These are phyloP conservation scores for Lepidium africanum DNA, from an alignment of 345 rosid genomes.

Conservation along the genomic window DNA sequence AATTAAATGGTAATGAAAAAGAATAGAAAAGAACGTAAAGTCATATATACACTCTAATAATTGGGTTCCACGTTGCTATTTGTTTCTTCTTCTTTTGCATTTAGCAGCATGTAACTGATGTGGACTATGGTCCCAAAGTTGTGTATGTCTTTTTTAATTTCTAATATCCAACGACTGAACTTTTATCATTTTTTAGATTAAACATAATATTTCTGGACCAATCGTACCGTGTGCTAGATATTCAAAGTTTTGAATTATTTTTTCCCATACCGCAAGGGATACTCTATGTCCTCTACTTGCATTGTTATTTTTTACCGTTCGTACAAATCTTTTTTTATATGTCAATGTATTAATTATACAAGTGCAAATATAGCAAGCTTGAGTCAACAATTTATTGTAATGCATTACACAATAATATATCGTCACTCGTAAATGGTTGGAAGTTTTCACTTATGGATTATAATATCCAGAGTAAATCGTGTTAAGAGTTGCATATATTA, in stretches of 20 bases:
- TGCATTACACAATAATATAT: background rate
- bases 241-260: background rate
- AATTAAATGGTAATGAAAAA: background rate
- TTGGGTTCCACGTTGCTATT: conserved; percentile 9
- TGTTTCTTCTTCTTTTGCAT: background rate
- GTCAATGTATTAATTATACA: background rate
- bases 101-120: conserved; percentile 1
- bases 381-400: background rate
- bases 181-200: background rate
- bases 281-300: background rate
- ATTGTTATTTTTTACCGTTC: background rate
- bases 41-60: background rate
- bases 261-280: background rate
- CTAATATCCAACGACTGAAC: conserved; percentile 9
- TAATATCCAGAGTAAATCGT: background rate
- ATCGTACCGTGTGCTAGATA: background rate
- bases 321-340: background rate
- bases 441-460: background rate
- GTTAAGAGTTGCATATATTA: background rate
- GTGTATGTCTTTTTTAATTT: background rate
- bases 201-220: background rate
- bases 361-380: background rate
- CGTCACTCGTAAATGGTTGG: background rate
- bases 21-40: background rate
- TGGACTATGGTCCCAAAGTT: conserved; percentile 22